A percentile compares a stretch with the other conserved stretches of the same genome.
phyloP scores from a whole-genome alignment of 352 stramenopile species.

The Achlya hypogyna region DNA sequence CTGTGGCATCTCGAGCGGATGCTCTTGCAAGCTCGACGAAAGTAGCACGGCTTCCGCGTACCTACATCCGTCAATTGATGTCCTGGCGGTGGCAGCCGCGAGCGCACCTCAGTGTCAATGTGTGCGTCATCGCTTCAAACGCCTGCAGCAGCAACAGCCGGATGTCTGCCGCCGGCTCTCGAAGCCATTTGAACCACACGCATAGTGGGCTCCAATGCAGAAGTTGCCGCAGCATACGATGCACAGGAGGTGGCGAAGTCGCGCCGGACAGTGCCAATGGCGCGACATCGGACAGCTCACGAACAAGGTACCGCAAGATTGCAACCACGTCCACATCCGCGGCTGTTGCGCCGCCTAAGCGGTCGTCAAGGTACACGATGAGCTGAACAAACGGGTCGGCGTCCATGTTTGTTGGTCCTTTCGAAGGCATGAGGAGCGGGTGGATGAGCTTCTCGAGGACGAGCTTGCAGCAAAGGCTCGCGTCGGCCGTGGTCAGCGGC shows the following conservation, averaged over 20 bases:
- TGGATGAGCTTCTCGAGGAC: conserved; percentile 66
- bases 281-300: conserved; percentile 32
- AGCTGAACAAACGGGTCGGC: conserved; percentile 56
- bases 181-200: conserved; percentile 55
- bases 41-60: conserved; percentile 14
- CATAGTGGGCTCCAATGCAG: conserved; percentile 48
- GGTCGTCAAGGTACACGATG: conserved; percentile 49
- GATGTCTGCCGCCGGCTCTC: conserved; percentile 34
- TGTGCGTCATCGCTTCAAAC: conserved; percentile 36
- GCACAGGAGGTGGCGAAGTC: conserved; percentile 26
- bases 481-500: conserved; percentile 28
- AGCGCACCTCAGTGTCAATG: background rate
- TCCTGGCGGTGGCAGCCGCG: background rate
- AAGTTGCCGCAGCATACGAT: conserved; percentile 35
- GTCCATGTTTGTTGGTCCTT: conserved; percentile 24
- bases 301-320: conserved; percentile 51
- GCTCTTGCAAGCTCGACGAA: background rate
- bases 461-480: conserved; percentile 69
- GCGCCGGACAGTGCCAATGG: background rate
- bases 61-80: background rate
- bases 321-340: conserved; percentile 43
- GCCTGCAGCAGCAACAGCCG: conserved; percentile 49
- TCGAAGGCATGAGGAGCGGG: conserved; percentile 46
- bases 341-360: conserved; percentile 25
- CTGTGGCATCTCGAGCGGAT: background rate